These are phyloP conservation scores for Boletellus ananas DNA, from an alignment of 768 basidiomycete genomes.

Conservation along the genomic window DNA sequence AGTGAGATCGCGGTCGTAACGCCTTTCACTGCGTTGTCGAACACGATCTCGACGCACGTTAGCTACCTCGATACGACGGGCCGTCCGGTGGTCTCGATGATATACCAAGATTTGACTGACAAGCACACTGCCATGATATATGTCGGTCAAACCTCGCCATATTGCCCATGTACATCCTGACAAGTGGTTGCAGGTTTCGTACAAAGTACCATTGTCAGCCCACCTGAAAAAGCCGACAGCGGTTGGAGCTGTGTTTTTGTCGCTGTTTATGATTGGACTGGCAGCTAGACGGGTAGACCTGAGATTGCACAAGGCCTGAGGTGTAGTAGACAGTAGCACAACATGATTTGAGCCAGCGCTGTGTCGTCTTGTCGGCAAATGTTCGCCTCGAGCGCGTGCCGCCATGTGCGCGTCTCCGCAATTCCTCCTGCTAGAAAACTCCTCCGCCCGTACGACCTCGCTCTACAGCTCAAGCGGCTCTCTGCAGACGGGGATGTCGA, in stretches of 20 bases:
- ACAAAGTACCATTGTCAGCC: conserved; percentile 76
- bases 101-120: conserved; percentile 72
- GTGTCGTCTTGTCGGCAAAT: background rate
- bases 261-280: conserved; percentile 54
- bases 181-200: conserved; percentile 63
- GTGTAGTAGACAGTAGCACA: background rate
- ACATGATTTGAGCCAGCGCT: background rate
- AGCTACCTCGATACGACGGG: conserved; percentile 93
- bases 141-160: conserved; percentile 47
- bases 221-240: conserved; percentile 84
- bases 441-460: conserved; percentile 62
- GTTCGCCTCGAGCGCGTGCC: background rate
- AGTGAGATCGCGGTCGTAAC: conserved; percentile 75
- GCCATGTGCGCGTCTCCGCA: conserved; percentile 5
- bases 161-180: conserved; percentile 8
- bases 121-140: conserved; percentile 78
- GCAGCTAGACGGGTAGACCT: conserved; percentile 50
- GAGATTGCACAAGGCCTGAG: conserved; percentile 41
- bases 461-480: conserved; percentile 53
- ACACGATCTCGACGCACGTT: conserved; percentile 59
- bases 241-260: conserved; percentile 67
- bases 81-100: conserved; percentile 71
- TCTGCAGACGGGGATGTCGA: conserved; percentile 54
- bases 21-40: conserved; percentile 74
- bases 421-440: conserved; percentile 22